A percentile compares a stretch with the other conserved stretches of the same genome.
Evolutionary conservation across 2,329 filamentous ascomycete genomes (phyloP).

Genomic region (Pseudocercospora vitis): DNA sequence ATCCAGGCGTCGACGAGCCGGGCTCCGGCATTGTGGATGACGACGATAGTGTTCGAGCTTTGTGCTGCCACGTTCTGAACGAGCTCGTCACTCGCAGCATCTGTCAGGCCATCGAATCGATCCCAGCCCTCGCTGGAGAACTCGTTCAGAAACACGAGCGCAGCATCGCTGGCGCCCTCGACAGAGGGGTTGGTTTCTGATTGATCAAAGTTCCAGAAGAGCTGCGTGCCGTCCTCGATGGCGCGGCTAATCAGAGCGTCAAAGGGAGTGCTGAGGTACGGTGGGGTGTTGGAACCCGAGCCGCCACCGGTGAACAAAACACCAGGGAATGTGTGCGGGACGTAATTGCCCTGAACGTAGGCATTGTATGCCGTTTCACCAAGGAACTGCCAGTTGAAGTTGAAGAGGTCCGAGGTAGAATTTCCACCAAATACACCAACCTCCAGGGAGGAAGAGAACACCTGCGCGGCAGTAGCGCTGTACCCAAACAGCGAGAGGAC

Average conservation of each 20-base stretch:
- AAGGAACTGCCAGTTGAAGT: conserved; percentile 7
- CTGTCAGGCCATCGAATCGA: conserved; percentile 25
- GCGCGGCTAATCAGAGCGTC: conserved; percentile 20
- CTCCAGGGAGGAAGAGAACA: not conserved
- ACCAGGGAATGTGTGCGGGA: conserved; percentile 1
- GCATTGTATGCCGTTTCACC: conserved; percentile 1
- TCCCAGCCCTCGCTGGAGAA: conserved; percentile 27
- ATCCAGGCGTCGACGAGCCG: conserved; percentile 29
- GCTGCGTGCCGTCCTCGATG: conserved; percentile 17
- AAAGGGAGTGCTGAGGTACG: conserved; percentile 23
- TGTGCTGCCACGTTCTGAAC: conserved; percentile 30
- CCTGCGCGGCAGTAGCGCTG: conserved; percentile 31
- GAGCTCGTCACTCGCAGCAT: conserved; percentile 26
- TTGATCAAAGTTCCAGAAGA: conserved; percentile 7
- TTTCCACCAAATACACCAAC: not conserved
- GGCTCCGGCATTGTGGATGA: conserved; percentile 46
- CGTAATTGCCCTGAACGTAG: not conserved
- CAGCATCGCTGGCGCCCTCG: conserved; percentile 26
- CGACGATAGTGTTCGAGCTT: conserved; percentile 55
- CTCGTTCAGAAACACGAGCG: conserved; percentile 35
- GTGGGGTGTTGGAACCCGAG: conserved; percentile 24
- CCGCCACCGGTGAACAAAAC: conserved; percentile 25
- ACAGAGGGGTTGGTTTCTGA: conserved; percentile 23
- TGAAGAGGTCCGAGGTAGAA: conserved; percentile 1
- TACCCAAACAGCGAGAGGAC: conserved; percentile 42